phyloP scores from a whole-genome alignment of 2,329 filamentous ascomycete species.

The Dactylellina sp. region DNA sequence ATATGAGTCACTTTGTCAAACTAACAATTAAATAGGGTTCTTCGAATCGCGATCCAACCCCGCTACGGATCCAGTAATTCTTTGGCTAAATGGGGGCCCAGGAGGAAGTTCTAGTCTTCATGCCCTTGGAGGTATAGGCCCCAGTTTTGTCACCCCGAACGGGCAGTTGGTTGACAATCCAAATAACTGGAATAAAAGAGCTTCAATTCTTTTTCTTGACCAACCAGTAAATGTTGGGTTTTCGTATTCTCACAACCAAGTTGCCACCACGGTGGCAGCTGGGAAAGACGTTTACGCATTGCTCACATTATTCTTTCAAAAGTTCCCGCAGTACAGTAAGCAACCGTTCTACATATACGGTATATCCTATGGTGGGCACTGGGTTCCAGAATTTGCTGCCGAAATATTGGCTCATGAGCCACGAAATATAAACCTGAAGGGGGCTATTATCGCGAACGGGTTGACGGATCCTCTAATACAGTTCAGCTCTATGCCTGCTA shows the following conservation, averaged over 20 bases:
- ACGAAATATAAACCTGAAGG: slow-evolving; percentile 97
- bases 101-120: slow-evolving; percentile 71
- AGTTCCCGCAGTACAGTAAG: slow-evolving; percentile 93
- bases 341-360: slow-evolving; percentile 98
- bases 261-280: slow-evolving; percentile 88
- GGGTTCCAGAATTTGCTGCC: slow-evolving; percentile 89
- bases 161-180: slow-evolving; percentile 83
- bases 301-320: slow-evolving; percentile 96
- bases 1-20: not conserved
- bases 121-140: slow-evolving; percentile 80
- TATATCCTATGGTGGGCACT: slow-evolving; percentile 94
- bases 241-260: slow-evolving; percentile 87
- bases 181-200: slow-evolving; percentile 94
- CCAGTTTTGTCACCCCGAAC: slow-evolving; percentile 96
- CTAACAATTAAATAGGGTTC: slow-evolving; percentile 75
- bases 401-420: slow-evolving; percentile 95
- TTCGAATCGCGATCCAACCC: slow-evolving; percentile 98
- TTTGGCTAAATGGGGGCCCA: slow-evolving; percentile 95
- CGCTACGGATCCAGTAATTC: slow-evolving; percentile 91
- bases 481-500: slow-evolving; percentile 94
- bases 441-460: slow-evolving; percentile 93
- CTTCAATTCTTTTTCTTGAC: slow-evolving; percentile 98
- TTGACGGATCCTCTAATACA: slow-evolving; percentile 93
- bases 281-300: slow-evolving; percentile 98
- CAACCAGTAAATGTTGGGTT: slow-evolving; percentile 98